phyloP scores from a whole-genome alignment of 169 alveolate genomes.

The Eimeria brunetti region DNA sequence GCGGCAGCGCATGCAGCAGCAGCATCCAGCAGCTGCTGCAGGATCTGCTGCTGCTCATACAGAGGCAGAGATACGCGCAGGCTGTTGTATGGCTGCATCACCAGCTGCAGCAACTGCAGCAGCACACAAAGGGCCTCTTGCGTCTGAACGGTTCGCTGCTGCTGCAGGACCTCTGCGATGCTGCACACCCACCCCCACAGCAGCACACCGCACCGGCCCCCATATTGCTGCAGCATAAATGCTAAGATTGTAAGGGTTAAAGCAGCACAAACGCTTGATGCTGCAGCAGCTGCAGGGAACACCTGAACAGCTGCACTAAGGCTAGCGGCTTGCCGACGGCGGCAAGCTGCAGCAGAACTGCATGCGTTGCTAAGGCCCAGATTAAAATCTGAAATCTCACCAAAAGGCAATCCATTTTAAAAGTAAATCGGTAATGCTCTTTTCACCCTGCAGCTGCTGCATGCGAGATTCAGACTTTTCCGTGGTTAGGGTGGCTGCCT shows the following conservation, averaged over 20 bases:
- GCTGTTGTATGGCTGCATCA: slow-evolving; percentile 70
- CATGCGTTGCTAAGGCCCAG: background rate
- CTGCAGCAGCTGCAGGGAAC: background rate
- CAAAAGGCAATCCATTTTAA: slow-evolving; percentile 57
- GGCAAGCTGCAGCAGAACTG: background rate
- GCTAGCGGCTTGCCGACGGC: background rate
- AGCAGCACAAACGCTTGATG: background rate
- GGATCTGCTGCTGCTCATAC: slow-evolving; percentile 70
- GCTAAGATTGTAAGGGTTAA: background rate
- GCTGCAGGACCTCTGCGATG: slow-evolving; percentile 65
- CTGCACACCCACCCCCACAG: slow-evolving; percentile 46
- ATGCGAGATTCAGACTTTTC: background rate
- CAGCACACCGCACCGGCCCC: background rate
- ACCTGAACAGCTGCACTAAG: background rate
- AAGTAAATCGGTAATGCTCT: slow-evolving; percentile 60
- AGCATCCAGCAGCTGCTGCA: slow-evolving; percentile 63
- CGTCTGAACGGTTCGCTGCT: slow-evolving; percentile 42
- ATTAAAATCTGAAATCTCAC: background rate
- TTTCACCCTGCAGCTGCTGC: slow-evolving; percentile 34
- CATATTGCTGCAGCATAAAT: background rate
- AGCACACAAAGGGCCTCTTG: slow-evolving; percentile 46
- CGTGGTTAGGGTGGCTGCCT: background rate
- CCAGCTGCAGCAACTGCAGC: slow-evolving; percentile 67
- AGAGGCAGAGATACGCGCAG: slow-evolving; percentile 40
- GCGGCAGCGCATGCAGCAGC: slow-evolving; percentile 25